These are phyloP conservation scores for Cladorrhinum sp. DNA, from an alignment of 2,329 filamentous ascomycete genomes.

Conservation along the genomic window DNA sequence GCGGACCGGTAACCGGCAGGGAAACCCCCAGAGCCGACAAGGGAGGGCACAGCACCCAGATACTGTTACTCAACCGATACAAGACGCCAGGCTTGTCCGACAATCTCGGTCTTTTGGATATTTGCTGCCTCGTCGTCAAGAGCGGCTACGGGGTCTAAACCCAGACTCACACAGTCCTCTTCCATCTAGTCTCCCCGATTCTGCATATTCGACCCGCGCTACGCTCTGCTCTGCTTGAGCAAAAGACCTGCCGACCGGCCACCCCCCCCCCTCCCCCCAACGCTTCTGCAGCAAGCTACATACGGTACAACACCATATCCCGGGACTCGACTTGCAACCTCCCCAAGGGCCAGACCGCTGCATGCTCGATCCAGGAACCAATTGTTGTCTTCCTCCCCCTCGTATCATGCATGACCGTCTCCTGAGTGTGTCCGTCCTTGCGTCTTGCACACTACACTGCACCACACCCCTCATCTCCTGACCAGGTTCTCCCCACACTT, in stretches of 20 bases:
- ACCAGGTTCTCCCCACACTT: conserved; percentile 24
- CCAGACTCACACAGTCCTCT: conserved; percentile 1
- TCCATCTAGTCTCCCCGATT: conserved; percentile 5
- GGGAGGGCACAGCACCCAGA: background rate
- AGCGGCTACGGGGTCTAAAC: conserved; percentile 18
- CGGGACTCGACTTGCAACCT: conserved; percentile 33
- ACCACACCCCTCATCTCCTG: conserved; percentile 7
- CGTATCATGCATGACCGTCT: conserved; percentile 48
- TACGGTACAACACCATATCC: conserved; percentile 29
- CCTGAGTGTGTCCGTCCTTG: conserved; percentile 30
- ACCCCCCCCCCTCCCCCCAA: conserved; percentile 28
- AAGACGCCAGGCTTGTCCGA: background rate
- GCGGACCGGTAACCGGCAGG: conserved; percentile 10
- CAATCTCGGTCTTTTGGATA: conserved; percentile 2
- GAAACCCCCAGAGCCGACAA: conserved; percentile 12
- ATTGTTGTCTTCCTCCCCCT: conserved; percentile 32
- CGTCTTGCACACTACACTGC: conserved; percentile 21
- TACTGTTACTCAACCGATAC: background rate
- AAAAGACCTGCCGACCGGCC: conserved; percentile 32
- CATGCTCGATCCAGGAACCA: conserved; percentile 37
- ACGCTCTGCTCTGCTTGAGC: conserved; percentile 25
- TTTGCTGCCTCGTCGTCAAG: conserved; percentile 13
- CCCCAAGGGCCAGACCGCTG: conserved; percentile 33
- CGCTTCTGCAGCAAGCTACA: conserved; percentile 32
- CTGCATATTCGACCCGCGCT: conserved; percentile 21